Evolutionary conservation across 2,329 filamentous ascomycete species (phyloP), one percentile per base, ranked within the genome.

Genomic region (Ophiostoma himal-ulmi): DNA sequence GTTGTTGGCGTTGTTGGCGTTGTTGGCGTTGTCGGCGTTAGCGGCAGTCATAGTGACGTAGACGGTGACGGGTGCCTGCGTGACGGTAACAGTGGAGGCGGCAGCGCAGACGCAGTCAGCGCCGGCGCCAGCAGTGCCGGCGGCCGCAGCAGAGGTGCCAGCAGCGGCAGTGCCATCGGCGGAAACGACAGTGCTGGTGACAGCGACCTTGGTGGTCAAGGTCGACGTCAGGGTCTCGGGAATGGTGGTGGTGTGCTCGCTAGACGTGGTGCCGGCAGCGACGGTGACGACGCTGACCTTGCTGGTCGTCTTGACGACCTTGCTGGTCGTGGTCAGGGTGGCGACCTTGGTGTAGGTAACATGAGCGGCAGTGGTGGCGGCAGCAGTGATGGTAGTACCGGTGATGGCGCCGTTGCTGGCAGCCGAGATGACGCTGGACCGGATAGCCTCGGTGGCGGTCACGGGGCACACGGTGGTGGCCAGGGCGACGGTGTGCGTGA

Each of bases 381-480:
- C 79, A 77, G 71, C 57, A 3, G 68, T n/a, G 14, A 60, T 64
- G 20, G 65, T 44, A 22, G 37, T 26, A n/a, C 65, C 60, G 30
- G 39, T 67, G 10, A 67, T 44, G 72, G 76, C 78, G 11, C 62
- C 62, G 67, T 77, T 73, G 54, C 77, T 77, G 68, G 76, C 75
- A 5, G 73, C 73, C 3, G 71, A 75, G 30, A 65, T 65, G 68
- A 81, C 71, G 75, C 78, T 78, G 11, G 79, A 80, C 37, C 79
- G 76, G 76, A 80, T 79, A 70, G 78, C 77, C 13, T 73, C 71
- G 17, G 78, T 79, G 10, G 77, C 79, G 4, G 78, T 78, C 66
- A 82, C 80, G 68, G 81, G 81, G 79, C 81, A 82, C 71, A 81
- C 75, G 60, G 79, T 80, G 67, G 78, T 79, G 69, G 78, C 77